A percentile compares a stretch with the other conserved stretches of the same genome.
Conservation (phyloP, 495 filamentous ascomycete species). For the Bathelium albidoporum region DNA sequence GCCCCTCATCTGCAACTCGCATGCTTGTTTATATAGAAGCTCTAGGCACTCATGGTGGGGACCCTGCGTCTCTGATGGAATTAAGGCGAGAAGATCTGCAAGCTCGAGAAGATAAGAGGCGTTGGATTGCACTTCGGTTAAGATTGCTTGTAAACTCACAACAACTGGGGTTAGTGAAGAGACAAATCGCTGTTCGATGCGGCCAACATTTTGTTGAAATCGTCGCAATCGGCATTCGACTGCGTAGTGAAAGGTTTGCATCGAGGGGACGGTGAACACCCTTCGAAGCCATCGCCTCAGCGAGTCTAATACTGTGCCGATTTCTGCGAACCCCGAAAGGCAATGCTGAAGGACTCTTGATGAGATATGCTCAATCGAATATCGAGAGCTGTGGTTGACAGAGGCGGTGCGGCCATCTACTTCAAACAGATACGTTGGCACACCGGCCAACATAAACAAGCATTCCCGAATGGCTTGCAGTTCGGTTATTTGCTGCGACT, state of each 20-base stretch:
- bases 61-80: conserved; percentile 18
- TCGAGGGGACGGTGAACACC: conserved; percentile 35
- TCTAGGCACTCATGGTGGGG: conserved; percentile 53
- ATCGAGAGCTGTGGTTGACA: conserved; percentile 7
- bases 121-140: conserved; percentile 45
- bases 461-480: conserved; percentile 65
- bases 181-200: conserved; percentile 37
- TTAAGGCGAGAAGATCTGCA: conserved; percentile 31
- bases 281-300: conserved; percentile 38
- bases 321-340: conserved; percentile 34
- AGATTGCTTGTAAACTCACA: conserved; percentile 51
- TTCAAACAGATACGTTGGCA: conserved; percentile 62
- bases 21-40: conserved; percentile 57
- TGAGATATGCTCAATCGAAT: conserved; percentile 2
- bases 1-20: conserved; percentile 57
- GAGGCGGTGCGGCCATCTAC: conserved; percentile 31
- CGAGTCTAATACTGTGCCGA: conserved; percentile 37
- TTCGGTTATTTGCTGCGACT: conserved; percentile 43
- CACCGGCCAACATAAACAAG: conserved; percentile 73
- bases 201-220: conserved; percentile 39
- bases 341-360: conserved; percentile 30
- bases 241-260: conserved; percentile 47
- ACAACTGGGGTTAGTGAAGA: conserved; percentile 24
- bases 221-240: conserved; percentile 33
- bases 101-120: conserved; percentile 46